phyloP scores from a whole-genome alignment of 2,329 filamentous ascomycete species.

The Monilinia laxa region DNA sequence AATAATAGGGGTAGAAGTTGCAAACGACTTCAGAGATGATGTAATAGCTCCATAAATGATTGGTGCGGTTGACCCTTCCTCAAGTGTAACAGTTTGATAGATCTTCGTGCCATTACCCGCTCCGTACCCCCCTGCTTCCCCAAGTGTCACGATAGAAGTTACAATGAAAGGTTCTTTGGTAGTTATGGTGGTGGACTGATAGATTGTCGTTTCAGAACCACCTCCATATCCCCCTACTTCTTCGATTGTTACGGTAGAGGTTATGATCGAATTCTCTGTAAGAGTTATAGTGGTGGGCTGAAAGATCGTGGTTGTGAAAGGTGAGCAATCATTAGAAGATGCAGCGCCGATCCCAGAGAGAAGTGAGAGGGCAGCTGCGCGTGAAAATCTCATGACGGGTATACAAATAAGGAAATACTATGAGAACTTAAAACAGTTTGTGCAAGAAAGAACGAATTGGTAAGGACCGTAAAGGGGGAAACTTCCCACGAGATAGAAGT shows the following conservation, averaged over 20 bases:
- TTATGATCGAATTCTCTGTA: neutral
- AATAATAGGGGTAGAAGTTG: conserved; percentile 14
- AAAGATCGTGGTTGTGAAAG: conserved; percentile 19
- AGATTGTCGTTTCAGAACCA: conserved; percentile 6
- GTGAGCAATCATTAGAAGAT: conserved; percentile 18
- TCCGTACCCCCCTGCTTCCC: neutral
- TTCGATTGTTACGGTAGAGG: conserved; percentile 12
- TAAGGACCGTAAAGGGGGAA: conserved; percentile 19
- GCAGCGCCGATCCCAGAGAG: conserved; percentile 4
- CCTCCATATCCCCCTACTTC: neutral
- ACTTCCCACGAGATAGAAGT: conserved; percentile 6
- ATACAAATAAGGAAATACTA: conserved; percentile 3
- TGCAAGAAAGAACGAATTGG: neutral
- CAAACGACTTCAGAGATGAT: conserved; percentile 14
- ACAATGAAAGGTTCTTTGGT: neutral
- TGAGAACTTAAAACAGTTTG: neutral
- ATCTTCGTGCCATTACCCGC: neutral
- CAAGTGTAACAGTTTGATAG: conserved; percentile 15
- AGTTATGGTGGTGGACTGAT: conserved; percentile 17
- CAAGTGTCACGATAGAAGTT: conserved; percentile 13
- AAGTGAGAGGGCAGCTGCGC: conserved; percentile 13
- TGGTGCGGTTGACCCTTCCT: neutral
- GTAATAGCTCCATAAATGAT: conserved; percentile 8
- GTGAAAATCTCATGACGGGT: conserved; percentile 13
- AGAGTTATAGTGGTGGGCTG: conserved; percentile 18